Evolutionary conservation across 2,329 filamentous ascomycete genomes (phyloP), one percentile per base, ranked within the genome.

Genomic region (Epichloe sylvatica): DNA sequence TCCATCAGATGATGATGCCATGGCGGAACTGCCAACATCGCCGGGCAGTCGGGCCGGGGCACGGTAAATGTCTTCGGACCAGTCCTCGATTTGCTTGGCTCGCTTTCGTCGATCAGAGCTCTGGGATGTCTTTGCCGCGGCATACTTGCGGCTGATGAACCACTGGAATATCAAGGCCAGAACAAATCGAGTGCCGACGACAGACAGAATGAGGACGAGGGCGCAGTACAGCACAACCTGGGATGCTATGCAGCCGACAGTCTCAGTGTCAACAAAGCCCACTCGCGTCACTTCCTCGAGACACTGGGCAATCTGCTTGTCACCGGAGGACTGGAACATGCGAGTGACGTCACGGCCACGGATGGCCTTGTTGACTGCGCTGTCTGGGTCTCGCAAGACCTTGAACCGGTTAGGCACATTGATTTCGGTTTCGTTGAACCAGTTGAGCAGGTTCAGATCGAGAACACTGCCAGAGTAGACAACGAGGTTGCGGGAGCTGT

Each of bases 211-310:
- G 66, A 98, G 86, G 49, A 84, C 81, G 55, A 98, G 73, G 4
- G 91, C 94, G 47, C 94, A 83, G 62, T 98, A 98, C 41, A 98
- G 81, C 3, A 98, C 92, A 25, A 98, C 90, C 69, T 95, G 86
- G 55, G 91, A 95, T 2, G 92, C 92, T 64, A 98, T 98, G 70
- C 92, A 98, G 15, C 92, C 92, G 45, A 98, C 86, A 6, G 87
- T 94, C 59, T 94, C 90, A 0, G 92, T 97, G 61, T 98, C 94
- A 52, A 98, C 84, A 12, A 85, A 90, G 51, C 92, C 92, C 47
- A 98, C 92, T 66, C 91, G 94, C 76, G 95, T 88, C 55, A 94
- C 94, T 60, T 98, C 83, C 54, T 89, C 81, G 54, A 98, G 80
- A 65, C 92, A 98, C 63, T 88, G 80, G 12, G 86, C 90, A 46